Base-by-base conservation (phyloP, 768 basidiomycete species). In the Mycena capillaripes region DNA sequence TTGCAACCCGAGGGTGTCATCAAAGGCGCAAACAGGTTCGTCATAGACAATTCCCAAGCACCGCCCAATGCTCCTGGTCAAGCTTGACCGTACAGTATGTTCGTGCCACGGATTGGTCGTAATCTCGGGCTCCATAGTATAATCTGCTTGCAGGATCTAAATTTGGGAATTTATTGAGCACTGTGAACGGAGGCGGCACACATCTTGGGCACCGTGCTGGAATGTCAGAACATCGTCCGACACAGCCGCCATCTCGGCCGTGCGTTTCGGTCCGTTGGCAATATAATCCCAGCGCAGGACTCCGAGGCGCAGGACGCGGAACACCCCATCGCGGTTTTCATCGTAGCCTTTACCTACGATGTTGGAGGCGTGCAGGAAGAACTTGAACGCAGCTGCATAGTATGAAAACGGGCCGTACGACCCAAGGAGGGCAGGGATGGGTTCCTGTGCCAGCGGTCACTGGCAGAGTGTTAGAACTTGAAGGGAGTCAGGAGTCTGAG, bases 151-250 rank as follows among this genome's bases (percentile, higher is more conserved):
- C 36, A 69, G 30, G 0, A 19, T 17, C 27, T 8, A n/a, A 14
- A 63, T 32, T 55, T 14, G 40, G 29, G n/a, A 38, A 36, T 42
- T 42, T 4, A 19, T n/a, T n/a, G 42, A 42, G 12, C 6, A 36
- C 12, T 36, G 6, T 40, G 36, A n/a, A 44, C 23, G n/a, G 2
- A 9, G 12, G 46, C 17, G 2, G 32, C 55, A 0, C 44, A 67
- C 66, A 5, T 69, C 67, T 29, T 23, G 27, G 0, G 25, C 67
- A 11, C 67, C 67, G 2, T 61, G 14, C 4, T 69, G 17, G 16
- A 69, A 60, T 4, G 58, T 60, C 1, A 69, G 38, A 1, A 69
- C 58, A 19, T 69, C 58, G 12, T 69, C 58, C 2, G 67, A 27
- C 0, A 58, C 67, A 9, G 67, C 59, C 1, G 8, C 21, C 5